Evolutionary conservation across 768 basidiomycete species (phyloP).

Genomic region (Phylloporus sp.): DNA sequence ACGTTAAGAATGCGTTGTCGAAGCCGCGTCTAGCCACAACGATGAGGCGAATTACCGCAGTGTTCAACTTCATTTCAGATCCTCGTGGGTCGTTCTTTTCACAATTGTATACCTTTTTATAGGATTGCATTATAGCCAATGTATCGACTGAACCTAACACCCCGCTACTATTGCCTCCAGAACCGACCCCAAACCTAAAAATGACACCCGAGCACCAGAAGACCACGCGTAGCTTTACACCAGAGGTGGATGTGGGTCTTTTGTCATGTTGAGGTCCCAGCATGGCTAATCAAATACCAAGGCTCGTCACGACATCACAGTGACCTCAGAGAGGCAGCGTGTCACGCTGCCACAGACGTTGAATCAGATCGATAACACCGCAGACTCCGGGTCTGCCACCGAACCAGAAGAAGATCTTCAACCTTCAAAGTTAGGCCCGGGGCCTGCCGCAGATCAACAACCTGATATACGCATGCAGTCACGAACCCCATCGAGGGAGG

Average conservation of each 20-base stretch:
- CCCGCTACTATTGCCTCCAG: conserved; percentile 38
- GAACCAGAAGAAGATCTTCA: conserved; percentile 25
- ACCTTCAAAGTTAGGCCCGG: background rate
- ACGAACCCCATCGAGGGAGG: conserved; percentile 18
- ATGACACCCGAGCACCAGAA: conserved; percentile 2
- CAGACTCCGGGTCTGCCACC: conserved; percentile 26
- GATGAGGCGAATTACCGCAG: conserved; percentile 66
- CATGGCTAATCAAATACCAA: conserved; percentile 12
- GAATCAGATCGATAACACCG: conserved; percentile 11
- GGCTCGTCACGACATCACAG: conserved; percentile 8
- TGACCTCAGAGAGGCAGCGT: conserved; percentile 4
- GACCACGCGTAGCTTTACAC: conserved; percentile 3
- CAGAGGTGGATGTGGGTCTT: conserved; percentile 21
- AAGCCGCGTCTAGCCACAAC: conserved; percentile 66
- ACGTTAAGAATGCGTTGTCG: conserved; percentile 67
- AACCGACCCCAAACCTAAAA: conserved; percentile 14
- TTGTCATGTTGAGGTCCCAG: conserved; percentile 1
- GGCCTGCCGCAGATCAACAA: conserved; percentile 9
- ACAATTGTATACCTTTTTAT: conserved; percentile 3
- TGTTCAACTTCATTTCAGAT: conserved; percentile 62
- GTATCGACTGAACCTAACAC: conserved; percentile 44
- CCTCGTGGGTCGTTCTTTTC: conserved; percentile 49
- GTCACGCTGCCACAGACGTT: conserved; percentile 1
- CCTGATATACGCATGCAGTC: conserved; percentile 16
- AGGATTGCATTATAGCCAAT: conserved; percentile 40